Base-by-base conservation (phyloP, 176 grass and related monocot genomes). In the Zizania latifolia region DNA sequence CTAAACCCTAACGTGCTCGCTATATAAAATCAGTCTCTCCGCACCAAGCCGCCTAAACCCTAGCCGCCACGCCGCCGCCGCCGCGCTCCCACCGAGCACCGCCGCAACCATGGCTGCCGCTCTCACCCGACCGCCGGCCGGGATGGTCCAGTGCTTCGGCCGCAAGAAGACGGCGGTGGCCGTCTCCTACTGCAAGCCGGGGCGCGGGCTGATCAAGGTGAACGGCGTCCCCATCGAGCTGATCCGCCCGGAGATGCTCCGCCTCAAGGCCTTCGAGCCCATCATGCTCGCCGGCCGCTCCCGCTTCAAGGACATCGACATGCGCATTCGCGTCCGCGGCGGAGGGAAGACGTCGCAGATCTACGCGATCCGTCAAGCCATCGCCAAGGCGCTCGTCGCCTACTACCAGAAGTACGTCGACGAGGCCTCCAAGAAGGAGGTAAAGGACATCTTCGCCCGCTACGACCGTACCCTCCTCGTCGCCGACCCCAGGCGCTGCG, bases 401-500 rank as follows among this genome's bases (percentile, higher is more conserved):
- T 90, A 94, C 82, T 88, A 32, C 85, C 92, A 94, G 92, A 94
- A 94, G 92, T 94, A 83, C 65, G 92, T 94, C 8, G 92, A 94
- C 41, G 92, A 94, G 82, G 77, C 89, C 5, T 24, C 88, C 29
- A 94, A 94, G 82, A 88, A 94, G 85, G 92, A 94, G 78, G 86
- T 94, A 1, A 94, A 94, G 82, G 92, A 94, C 14, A 90, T 94
- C 81, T 84, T 94, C 55, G 70, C 22, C 13, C 85, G 92, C 59
- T 94, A 90, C 60, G 92, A 94, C 65, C 84, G 92, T 10, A 94
- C 92, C n/a, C 89, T 94, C 58, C 92, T 94, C 66, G 92, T 94
- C 29, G 92, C 92, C 1, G 92, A 94, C 58, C 92, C 92, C 1
- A 73, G 92, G 30, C 84, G 92, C 30, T 94, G 92, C 65, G 92